Conservation (phyloP, 352 stramenopile genomes). For the Phytophthora kernoviae region DNA sequence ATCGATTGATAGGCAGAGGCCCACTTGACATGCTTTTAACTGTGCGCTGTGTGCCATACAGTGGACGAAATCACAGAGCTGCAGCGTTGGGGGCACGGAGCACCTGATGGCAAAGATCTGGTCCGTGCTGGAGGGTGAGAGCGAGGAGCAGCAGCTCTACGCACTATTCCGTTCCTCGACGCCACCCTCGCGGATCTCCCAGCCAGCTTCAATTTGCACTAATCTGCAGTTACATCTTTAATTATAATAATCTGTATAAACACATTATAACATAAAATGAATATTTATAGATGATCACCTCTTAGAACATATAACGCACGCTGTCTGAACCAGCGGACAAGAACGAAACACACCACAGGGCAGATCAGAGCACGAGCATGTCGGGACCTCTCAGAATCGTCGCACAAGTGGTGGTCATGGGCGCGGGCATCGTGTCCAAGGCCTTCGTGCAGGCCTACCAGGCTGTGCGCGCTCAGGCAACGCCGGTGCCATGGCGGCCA, state of each 20-base stretch:
- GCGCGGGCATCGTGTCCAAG: slow-evolving; percentile 80
- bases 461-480: slow-evolving; percentile 84
- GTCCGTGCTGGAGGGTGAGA: slow-evolving; percentile 37
- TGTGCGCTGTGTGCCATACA: background rate
- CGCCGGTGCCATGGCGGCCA: slow-evolving; percentile 63
- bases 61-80: no score
- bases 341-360: slow-evolving; percentile 9
- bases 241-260: background rate
- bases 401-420: slow-evolving; percentile 85
- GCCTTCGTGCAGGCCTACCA: slow-evolving; percentile 91
- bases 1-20: slow-evolving; percentile 34
- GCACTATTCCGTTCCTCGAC: slow-evolving; percentile 56
- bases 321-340: slow-evolving; percentile 19
- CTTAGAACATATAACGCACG: background rate
- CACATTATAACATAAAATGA: background rate
- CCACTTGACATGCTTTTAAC: no score
- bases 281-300: no score
- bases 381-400: slow-evolving; percentile 84
- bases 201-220: slow-evolving; percentile 31
- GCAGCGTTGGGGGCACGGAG: slow-evolving; percentile 48
- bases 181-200: slow-evolving; percentile 50
- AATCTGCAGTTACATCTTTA: no score
- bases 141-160: slow-evolving; percentile 51
- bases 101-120: slow-evolving; percentile 47
- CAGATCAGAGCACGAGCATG: slow-evolving; percentile 63